Percentiles rank a stretch among this genome's conserved stretches.
These are phyloP conservation scores for Daldinia decipiens DNA, from an alignment of 495 filamentous ascomycete genomes.

Conservation along the genomic window DNA sequence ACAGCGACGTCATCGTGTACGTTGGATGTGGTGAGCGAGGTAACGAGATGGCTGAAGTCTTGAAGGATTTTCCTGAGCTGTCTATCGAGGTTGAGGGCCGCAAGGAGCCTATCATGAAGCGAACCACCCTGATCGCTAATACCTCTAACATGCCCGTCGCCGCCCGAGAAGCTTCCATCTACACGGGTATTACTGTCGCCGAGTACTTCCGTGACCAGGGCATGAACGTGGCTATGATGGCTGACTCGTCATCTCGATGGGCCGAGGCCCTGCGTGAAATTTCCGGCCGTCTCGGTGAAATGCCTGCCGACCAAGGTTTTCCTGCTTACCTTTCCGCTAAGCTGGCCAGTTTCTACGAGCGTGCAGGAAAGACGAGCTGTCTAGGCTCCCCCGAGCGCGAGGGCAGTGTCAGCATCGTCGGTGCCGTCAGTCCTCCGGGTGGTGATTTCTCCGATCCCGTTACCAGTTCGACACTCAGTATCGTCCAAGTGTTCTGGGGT, in stretches of 20 bases:
- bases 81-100: constrained; percentile 90
- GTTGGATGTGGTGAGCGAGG: constrained; percentile 98
- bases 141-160: constrained; percentile 99
- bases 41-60: constrained; percentile 99
- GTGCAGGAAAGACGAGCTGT: constrained; percentile 85
- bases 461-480: constrained; percentile 91
- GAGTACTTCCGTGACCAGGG: constrained; percentile 99
- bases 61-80: constrained; percentile 99
- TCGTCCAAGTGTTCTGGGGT: constrained; percentile 99
- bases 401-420: constrained; percentile 97
- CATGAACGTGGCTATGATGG: constrained; percentile 99
- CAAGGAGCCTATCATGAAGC: constrained; percentile 99
- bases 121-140: constrained; percentile 96
- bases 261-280: constrained; percentile 98
- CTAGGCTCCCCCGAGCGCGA: constrained; percentile 88
- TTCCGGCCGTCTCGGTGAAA: constrained; percentile 98
- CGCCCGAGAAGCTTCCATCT: constrained; percentile 98
- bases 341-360: constrained; percentile 98
- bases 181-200: constrained; percentile 97
- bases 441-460: constrained; percentile 99
- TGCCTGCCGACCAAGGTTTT: constrained; percentile 99
- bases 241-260: constrained; percentile 98
- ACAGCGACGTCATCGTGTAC: constrained; percentile 98
- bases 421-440: constrained; percentile 94
- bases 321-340: constrained; percentile 97